phyloP scores from a whole-genome alignment of 208 protist species.

The Wallacemonas sp. region DNA sequence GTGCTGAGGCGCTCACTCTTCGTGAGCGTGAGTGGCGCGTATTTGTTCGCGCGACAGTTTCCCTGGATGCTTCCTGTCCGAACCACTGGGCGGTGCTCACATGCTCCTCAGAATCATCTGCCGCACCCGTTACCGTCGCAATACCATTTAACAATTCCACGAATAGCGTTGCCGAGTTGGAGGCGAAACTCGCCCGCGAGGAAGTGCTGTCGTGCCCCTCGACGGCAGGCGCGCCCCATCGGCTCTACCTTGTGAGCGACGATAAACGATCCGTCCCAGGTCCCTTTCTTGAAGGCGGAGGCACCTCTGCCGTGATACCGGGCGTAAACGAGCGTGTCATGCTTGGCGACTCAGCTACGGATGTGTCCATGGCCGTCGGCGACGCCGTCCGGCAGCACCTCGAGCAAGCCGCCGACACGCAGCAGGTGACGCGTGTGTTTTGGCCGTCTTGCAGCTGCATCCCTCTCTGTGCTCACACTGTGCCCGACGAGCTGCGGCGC shows the following conservation, averaged over 20 bases:
- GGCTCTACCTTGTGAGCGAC: not conserved
- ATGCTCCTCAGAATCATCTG: no score
- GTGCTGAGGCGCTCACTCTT: not conserved
- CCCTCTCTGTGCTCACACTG: constrained; percentile 68
- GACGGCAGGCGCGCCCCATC: not conserved
- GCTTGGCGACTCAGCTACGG: constrained; percentile 28
- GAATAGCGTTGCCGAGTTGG: not conserved
- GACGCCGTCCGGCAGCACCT: constrained; percentile 29
- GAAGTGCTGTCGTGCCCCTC: not conserved
- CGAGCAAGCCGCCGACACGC: not conserved
- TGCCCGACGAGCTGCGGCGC: constrained; percentile 22
- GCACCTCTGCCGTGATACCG: not conserved
- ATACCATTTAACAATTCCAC: not conserved
- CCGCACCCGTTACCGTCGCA: no score
- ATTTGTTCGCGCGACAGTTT: constrained; percentile 11
- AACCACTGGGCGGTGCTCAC: constrained; percentile 24
- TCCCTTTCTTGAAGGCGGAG: not conserved
- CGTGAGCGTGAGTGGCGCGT: constrained; percentile 13
- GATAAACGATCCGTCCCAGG: not conserved
- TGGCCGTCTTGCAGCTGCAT: constrained; percentile 43
- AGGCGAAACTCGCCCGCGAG: not conserved
- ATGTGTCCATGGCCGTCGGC: constrained; percentile 30
- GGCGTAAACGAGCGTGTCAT: constrained; percentile 39
- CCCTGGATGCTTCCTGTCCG: not conserved
- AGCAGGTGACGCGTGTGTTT: constrained; percentile 37